These are phyloP conservation scores for Hygrocybe punicea DNA, from an alignment of 768 basidiomycete species.

Conservation along the genomic window DNA sequence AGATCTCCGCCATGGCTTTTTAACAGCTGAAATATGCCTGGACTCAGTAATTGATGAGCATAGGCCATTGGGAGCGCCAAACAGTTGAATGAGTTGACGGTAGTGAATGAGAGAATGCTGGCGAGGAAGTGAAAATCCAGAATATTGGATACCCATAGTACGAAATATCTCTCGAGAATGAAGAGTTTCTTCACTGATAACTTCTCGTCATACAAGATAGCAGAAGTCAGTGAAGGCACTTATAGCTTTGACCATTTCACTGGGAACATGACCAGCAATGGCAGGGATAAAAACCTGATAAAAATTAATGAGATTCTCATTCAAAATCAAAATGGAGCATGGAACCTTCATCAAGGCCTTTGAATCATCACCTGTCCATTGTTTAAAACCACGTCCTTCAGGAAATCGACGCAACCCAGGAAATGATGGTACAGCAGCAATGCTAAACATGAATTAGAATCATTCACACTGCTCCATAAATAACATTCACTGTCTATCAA, in stretches of 20 bases:
- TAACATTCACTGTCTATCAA: constrained; percentile 17
- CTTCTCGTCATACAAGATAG: constrained; percentile 17
- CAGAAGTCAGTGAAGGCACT: constrained; percentile 23
- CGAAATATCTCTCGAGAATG: constrained; percentile 17
- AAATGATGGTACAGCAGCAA: constrained; percentile 5
- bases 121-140: constrained; percentile 18
- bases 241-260: constrained; percentile 12
- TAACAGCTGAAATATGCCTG: constrained; percentile 34
- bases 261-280: constrained; percentile 16
- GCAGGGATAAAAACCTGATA: constrained; percentile 21
- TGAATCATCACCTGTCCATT: constrained; percentile 13
- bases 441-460: neutral
- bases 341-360: constrained; percentile 12
- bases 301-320: neutral
- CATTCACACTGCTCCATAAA: neutral
- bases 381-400: constrained; percentile 9
- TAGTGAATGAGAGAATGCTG: constrained; percentile 25
- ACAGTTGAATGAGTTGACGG: constrained; percentile 14
- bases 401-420: constrained; percentile 7
- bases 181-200: constrained; percentile 7
- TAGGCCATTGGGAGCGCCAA: constrained; percentile 28
- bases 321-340: neutral
- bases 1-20: constrained; percentile 34
- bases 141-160: constrained; percentile 2
- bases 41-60: constrained; percentile 36